Base-by-base conservation (phyloP, 805 yeast species). In the Candida vaughaniae region DNA sequence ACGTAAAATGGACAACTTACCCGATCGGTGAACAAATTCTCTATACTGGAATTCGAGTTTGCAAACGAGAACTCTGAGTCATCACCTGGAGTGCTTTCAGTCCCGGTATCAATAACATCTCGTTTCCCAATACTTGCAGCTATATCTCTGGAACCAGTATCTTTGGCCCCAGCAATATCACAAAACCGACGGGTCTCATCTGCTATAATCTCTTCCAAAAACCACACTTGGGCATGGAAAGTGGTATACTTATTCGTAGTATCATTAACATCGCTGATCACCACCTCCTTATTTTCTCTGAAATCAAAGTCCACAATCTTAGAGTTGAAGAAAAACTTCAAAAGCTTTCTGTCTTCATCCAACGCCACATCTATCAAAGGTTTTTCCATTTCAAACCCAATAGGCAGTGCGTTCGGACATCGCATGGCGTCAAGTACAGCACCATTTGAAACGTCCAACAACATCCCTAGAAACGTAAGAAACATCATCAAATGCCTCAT, bases 181-280 rank as follows among this genome's bases (percentile, higher is more conserved):
- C 81, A 76, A 26, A 76, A 56, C 15, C 78, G 52, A 15, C 56
- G 45, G 43, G 66, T 66, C 25, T 68, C 66, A 40, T 62, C 64
- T 8, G 60, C 47, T 6, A 73, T 50, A 17, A 55, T 51, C 29
- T 68, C 66, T 12, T 75, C 78, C 53, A 64, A 60, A 46, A 68
- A 74, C 31, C 60, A 61, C 6, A 74, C 53, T 25, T 61, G 58
- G 9, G 72, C 70, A 36, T 72, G 76, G 29, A 76, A 51, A 2
- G 78, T 72, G 7, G 80, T 73, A 48, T 54, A 75, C 43, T 56
- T 63, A 51, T 75, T 73, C 1, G 79, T 68, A 3, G 66, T 53
- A 2, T 45, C 8, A 46, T 76, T 66, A 22, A 73, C 72, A 42
- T 75, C 80, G 10, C 58, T 45, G 7, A 75, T 65, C 3, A 57